Base-by-base conservation (phyloP, 1,139 yeast species). In the Hemisphaericaspora xylanilytica region DNA sequence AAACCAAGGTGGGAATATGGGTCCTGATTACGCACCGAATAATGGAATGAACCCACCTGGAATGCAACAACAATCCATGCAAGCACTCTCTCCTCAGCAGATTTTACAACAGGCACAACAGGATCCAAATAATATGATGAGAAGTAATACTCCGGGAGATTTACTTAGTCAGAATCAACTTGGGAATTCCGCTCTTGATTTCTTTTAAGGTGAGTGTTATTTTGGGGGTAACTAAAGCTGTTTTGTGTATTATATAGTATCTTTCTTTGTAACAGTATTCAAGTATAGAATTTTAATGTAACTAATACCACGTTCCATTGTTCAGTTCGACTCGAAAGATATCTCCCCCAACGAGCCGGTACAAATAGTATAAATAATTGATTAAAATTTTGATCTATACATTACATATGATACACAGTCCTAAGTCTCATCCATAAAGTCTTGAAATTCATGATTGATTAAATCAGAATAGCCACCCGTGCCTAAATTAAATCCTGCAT, bases 391-490 rank as follows among this genome's bases (percentile, higher is more conserved):
- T n/a, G n/a, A n/a, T n/a, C n/a, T n/a, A n/a, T n/a, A n/a, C n/a
- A n/a, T n/a, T 25, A 12, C 15, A 25, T 25, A 25, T 5, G n/a
- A n/a, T 5, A n/a, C 9, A 25, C 14, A 12, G 5, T 12, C 13
- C 28, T 24, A 37, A 18, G 46, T 35, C 40, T 47, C 49, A 32
- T 59, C 62, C 61, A 59, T 61, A 45, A 58, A 45, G 39, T 63
- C 67, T 38, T 66, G 71, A 41, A 69, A 69, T 43, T 69, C 75
- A 39, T 55, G 66, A 46, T 66, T 69, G 35, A 69, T 55, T 28
- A 69, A 62, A 39, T 68, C 71, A 26, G 65, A 54, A 52, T 69
- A 69, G 4, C 64, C 73, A 0, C 60, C 65, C 5, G 48, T 45
- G 10, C 37, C 37, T 14, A 28, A 18, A 10, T 24, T 6, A 25